A percentile compares a stretch with the other conserved stretches of the same genome.
Conservation (phyloP, 805 yeast genomes). For the Kluyveromyces nonfermentans region DNA sequence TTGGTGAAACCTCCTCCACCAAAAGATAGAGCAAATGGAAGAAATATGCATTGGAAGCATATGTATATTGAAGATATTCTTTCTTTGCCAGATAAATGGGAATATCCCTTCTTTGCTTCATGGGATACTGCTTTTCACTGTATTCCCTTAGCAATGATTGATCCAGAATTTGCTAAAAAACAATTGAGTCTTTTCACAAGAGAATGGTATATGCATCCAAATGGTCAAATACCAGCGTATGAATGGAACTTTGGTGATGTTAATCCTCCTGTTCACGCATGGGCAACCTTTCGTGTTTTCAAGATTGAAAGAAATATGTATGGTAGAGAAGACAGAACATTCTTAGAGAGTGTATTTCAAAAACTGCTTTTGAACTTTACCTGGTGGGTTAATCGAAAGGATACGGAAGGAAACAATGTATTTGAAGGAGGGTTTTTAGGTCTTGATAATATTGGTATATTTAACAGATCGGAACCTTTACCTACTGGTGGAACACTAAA, state of each 20-base stretch:
- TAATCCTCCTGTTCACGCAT: slow-evolving; percentile 96
- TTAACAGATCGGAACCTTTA: slow-evolving; percentile 84
- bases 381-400: slow-evolving; percentile 97
- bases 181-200: slow-evolving; percentile 79
- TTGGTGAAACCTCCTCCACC: slow-evolving; percentile 67
- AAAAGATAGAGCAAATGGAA: slow-evolving; percentile 70
- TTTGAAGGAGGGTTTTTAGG: slow-evolving; percentile 95
- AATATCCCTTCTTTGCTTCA: slow-evolving; percentile 91
- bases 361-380: slow-evolving; percentile 81
- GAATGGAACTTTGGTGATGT: slow-evolving; percentile 95
- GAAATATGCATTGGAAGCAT: slow-evolving; percentile 85
- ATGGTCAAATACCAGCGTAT: slow-evolving; percentile 95
- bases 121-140: slow-evolving; percentile 98
- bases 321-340: slow-evolving; percentile 70
- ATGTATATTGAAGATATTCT: slow-evolving; percentile 79
- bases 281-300: slow-evolving; percentile 84
- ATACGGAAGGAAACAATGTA: slow-evolving; percentile 74
- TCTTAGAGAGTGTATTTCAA: slow-evolving; percentile 88
- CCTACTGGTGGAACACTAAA: slow-evolving; percentile 88
- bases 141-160: slow-evolving; percentile 86
- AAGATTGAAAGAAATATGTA: slow-evolving; percentile 81
- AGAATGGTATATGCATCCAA: slow-evolving; percentile 97
- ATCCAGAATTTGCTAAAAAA: slow-evolving; percentile 82
- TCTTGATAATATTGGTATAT: slow-evolving; percentile 83
- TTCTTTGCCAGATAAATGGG: slow-evolving; percentile 93